Percentiles rank a stretch among this genome's conserved stretches.
These are phyloP conservation scores for Gonapodya sp. DNA, from an alignment of 192 early-diverging fungal species.

Conservation along the genomic window DNA sequence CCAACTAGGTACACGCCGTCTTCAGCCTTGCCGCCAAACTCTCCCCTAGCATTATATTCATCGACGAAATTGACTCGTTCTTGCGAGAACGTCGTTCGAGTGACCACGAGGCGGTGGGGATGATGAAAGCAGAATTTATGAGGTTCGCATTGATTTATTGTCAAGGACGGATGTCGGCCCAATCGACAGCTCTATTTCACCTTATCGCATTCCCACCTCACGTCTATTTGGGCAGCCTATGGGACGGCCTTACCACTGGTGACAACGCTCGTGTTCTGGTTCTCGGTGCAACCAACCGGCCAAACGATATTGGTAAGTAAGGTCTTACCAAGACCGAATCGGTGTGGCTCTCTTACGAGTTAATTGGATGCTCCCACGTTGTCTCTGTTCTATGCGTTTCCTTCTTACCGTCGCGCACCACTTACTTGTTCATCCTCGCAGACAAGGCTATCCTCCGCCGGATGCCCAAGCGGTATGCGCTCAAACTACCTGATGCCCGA, in stretches of 20 bases:
- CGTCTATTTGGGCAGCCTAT: slow-evolving; percentile 42
- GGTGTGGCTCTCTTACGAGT: background rate
- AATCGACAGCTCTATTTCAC: background rate
- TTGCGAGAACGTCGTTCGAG: slow-evolving; percentile 71
- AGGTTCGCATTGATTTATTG: slow-evolving; percentile 18
- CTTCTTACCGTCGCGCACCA: too few relatives aligned
- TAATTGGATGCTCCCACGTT: too few relatives aligned
- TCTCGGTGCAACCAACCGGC: slow-evolving; percentile 76
- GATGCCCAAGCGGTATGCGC: slow-evolving; percentile 93
- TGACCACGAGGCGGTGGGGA: slow-evolving; percentile 94
- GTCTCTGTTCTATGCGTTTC: too few relatives aligned
- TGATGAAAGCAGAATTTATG: slow-evolving; percentile 99
- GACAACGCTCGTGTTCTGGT: slow-evolving; percentile 33
- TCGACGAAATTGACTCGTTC: slow-evolving; percentile 99
- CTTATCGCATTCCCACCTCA: background rate
- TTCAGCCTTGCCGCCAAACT: slow-evolving; percentile 92
- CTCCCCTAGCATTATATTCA: slow-evolving; percentile 93
- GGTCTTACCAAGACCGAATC: background rate
- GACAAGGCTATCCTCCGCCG: slow-evolving; percentile 91
- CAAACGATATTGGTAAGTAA: slow-evolving; percentile 67
- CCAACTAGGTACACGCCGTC: slow-evolving; percentile 52
- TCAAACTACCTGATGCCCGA: slow-evolving; percentile 68
- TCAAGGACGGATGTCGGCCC: background rate
- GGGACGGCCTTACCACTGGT: slow-evolving; percentile 87
- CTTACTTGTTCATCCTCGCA: too few relatives aligned